Base-by-base conservation (phyloP, 2,329 filamentous ascomycete species). In the Neofusicoccum ribis region DNA sequence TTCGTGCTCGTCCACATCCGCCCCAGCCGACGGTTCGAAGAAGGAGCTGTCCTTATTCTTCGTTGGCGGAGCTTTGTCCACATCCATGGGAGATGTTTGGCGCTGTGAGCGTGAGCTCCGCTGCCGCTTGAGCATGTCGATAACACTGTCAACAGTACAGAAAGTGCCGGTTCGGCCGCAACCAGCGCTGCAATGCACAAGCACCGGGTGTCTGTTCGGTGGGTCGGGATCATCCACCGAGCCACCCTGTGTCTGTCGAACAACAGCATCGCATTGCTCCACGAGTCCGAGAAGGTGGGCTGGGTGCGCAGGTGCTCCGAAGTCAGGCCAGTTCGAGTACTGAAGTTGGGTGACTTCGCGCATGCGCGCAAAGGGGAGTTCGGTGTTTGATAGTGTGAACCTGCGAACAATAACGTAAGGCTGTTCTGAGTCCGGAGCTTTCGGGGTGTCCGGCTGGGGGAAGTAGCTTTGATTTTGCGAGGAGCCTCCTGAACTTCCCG, bases 261-360 rank as follows among this genome's bases (percentile, higher is more conserved):
- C 70, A 77, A 89, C 80, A 84, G 90, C 85, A 88, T 92, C 95
- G 71, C 90, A 91, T 61, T 97, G 86, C 76, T 97, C 93, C n/a
- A 98, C 91, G 15, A 99, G 80, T 1, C 90, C 91, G 15, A 99
- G 84, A 1, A 99, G 84, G 72, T 98, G 93, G 5, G 88, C 87
- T 1, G 95, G 93, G 72, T 96, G 91, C 0, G 95, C 93, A 0
- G 94, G 94, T 0, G 93, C 90, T 20, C 95, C 95, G 77, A 98
- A 97, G 73, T 99, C 95, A 0, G 95, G 95, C 95, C 95, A 99
- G n/a, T 90, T 89, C 0, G 92, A 88, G 76, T 97, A 98, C 74
- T 98, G 93, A 14, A 99, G 82, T 71, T 99, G 95, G 0, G 93
- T 97, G 67, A 99, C 90, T 77, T 98, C 93, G 27, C 94, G 90